Base-by-base conservation (phyloP, 805 yeast species). In the Danielia oregonensis region DNA sequence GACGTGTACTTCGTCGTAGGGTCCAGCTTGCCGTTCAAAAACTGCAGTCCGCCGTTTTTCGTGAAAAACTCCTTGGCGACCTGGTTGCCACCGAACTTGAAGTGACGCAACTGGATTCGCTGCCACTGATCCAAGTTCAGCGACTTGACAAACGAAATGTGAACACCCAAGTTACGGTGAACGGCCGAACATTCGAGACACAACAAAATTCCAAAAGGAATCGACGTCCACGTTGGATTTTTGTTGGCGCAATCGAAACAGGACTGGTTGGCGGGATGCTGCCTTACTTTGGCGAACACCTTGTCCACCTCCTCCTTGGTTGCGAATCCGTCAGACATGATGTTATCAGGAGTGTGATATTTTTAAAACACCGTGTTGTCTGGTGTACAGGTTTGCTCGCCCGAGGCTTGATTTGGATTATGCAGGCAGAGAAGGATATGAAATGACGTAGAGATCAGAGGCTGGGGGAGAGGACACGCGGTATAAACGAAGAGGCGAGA, bases 221-320 rank as follows among this genome's bases (percentile, higher is more conserved):
- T 88, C 10, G 97, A 91, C 3, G 98, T 86, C 98, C 98, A 93
- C 0, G 97, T 87, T 24, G 98, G 97, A 59, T 89, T 89, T 56
- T 85, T 87, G 50, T 89, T 85, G 34, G 83, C 76, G 62, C 98
- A 93, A 58, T 93, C 98, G 63, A 93, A 91, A 64, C 98, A 93
- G 24, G 72, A 77, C 52, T 82, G 82, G 68, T 89, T 89, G 30
- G 87, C 84, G 17, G 79, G 79, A 43, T 74, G 69, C 59, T 81
- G 66, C 49, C 76, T 74, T 48, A 86, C 66, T 56, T 74, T 70
- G 33, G 68, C 66, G 53, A 86, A 86, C 44, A 86, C 75, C 32
- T 70, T 70, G 30, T 72, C 72, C 34, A 82, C 81, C 50, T 82
- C 84, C 48, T 82, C 88, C 54, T 79, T 79, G 32, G 78, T 61